Conservation (phyloP, 208 protist species). For the Acanthamoeba royreba region DNA sequence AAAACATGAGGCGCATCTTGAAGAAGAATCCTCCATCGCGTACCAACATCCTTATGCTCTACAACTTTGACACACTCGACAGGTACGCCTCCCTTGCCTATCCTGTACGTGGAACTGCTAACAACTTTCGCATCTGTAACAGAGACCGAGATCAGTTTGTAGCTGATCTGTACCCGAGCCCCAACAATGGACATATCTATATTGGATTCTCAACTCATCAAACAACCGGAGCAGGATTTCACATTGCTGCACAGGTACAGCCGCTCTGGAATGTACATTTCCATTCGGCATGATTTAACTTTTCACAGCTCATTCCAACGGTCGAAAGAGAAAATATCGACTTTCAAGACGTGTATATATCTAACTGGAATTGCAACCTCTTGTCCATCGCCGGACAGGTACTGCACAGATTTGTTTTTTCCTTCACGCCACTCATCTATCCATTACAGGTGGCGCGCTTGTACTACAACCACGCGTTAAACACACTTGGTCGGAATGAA, state of each 20-base stretch:
- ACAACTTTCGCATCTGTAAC: not conserved
- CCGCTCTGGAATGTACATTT: too few relatives aligned
- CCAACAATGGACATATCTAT: conserved; percentile 48
- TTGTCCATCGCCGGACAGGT: not conserved
- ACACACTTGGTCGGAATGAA: not conserved
- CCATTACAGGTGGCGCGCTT: not conserved
- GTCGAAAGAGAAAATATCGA: not conserved
- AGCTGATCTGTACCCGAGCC: not conserved
- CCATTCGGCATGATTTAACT: not conserved
- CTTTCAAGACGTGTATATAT: conserved; percentile 1
- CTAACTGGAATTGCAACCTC: not conserved
- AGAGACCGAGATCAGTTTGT: not conserved
- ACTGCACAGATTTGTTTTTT: not conserved
- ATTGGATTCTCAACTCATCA: conserved; percentile 63
- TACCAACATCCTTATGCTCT: conserved; percentile 12
- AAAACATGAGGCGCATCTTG: conserved; percentile 1
- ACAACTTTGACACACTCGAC: not conserved
- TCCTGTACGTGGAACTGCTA: not conserved
- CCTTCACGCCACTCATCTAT: not conserved
- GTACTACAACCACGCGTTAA: not conserved
- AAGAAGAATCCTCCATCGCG: not conserved
- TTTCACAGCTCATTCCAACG: not conserved
- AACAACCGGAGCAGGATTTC: conserved; percentile 53
- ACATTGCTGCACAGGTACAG: conserved; percentile 45
- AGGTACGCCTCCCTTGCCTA: not conserved